Evolutionary conservation across 2,329 filamentous ascomycete genomes (phyloP), one percentile per base, ranked within the genome.

Genomic region (Phaeosphaeriaceae sp.): DNA sequence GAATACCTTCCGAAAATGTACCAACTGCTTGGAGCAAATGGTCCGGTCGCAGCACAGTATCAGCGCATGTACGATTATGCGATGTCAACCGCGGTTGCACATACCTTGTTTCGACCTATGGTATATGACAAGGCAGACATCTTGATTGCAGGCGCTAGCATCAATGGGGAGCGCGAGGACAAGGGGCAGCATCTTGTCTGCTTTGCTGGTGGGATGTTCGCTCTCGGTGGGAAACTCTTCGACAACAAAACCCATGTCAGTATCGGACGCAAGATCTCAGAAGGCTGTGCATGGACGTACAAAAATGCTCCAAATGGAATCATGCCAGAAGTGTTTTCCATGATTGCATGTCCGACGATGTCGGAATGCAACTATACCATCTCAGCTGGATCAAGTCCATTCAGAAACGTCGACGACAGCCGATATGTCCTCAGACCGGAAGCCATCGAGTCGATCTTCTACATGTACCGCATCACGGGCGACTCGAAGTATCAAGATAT

Each of bases 201-300:
- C 75, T 88, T 86, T 67, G 79, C 83, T 5, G 86, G 86, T 10
- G 86, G 85, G 45, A 88, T 88, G 86, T 83, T 87, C 57, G 86
- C 82, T 1, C 75, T 88, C 1, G 86, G 85, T 21, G 82, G 85
- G 42, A 84, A 82, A 62, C 70, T 88, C 2, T 87, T 87, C 69
- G 76, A 81, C 7, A 78, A 84, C 17, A 74, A 79, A 1, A 76
- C 76, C 9, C 85, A 88, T 65, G 73, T 88, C 61, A 77, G 82
- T 1, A 80, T 87, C 48, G 86, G 84, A 19, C 77, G 80, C 49
- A 84, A 86, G 64, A 75, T 88, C 48, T 85, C 85, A 0, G 82
- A 88, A 53, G 85, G 83, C 11, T 89, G 86, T 68, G 82, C 86
- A 25, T 89, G 85, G 85, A 82, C 85, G 1, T 88, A 88, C 70